Evolutionary conservation across 2,329 filamentous ascomycete species (phyloP).

Genomic region (Didymella sp.): DNA sequence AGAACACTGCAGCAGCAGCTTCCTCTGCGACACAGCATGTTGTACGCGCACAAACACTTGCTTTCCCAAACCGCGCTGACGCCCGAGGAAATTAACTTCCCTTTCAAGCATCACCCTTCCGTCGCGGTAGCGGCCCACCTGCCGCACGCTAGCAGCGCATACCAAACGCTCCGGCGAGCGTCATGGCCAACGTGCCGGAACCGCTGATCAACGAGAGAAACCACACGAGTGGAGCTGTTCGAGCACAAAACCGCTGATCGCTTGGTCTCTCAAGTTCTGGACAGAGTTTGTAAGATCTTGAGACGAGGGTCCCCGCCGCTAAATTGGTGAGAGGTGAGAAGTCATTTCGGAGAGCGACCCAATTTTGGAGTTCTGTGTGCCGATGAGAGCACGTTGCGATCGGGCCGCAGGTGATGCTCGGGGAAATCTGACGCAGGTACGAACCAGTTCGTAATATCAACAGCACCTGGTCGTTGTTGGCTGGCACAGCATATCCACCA

Average conservation of each 20-base stretch:
- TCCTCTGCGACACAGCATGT: constrained; percentile 1
- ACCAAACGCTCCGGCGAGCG: constrained; percentile 25
- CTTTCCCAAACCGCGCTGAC: constrained; percentile 7
- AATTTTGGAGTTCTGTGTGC: constrained; percentile 8
- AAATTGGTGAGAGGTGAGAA: constrained; percentile 2
- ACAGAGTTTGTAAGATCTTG: constrained; percentile 10
- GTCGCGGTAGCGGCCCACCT: constrained; percentile 31
- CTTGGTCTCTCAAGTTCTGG: constrained; percentile 11
- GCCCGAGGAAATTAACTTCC: constrained; percentile 15
- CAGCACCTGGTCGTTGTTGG: neutral
- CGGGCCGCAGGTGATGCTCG: constrained; percentile 4
- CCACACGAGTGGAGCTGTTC: neutral
- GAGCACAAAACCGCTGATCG: constrained; percentile 15
- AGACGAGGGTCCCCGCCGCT: constrained; percentile 9
- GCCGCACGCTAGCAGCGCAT: constrained; percentile 28
- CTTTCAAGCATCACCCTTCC: constrained; percentile 26
- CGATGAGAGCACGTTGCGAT: constrained; percentile 6
- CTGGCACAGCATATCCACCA: neutral
- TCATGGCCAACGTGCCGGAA: constrained; percentile 22
- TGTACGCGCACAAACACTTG: constrained; percentile 4
- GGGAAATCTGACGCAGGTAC: constrained; percentile 17
- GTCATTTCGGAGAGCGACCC: constrained; percentile 18
- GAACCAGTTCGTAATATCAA: constrained; percentile 2
- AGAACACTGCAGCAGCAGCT: constrained; percentile 25
- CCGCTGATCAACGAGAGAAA: constrained; percentile 17